These are phyloP conservation scores for Phialocephala sp. DNA, from an alignment of 2,329 filamentous ascomycete species.

Conservation along the genomic window DNA sequence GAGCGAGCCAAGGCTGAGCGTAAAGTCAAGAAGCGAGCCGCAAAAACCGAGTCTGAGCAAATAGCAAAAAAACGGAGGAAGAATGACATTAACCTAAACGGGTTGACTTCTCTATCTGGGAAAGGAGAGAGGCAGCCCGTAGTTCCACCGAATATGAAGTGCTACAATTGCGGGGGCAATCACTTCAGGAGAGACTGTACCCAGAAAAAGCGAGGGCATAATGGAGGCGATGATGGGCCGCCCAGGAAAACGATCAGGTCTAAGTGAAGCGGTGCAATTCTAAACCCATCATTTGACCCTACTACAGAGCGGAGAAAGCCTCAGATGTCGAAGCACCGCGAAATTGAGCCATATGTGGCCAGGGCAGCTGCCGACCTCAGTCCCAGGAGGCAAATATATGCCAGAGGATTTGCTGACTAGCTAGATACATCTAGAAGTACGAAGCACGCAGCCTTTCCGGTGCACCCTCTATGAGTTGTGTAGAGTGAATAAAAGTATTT, in stretches of 20 bases:
- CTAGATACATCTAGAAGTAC: constrained; percentile 1
- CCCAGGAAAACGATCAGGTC: constrained; percentile 27
- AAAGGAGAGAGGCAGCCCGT: constrained; percentile 43
- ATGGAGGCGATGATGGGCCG: constrained; percentile 35
- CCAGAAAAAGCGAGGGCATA: constrained; percentile 35
- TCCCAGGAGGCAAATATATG: not conserved
- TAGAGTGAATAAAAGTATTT: not conserved
- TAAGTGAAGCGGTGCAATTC: constrained; percentile 11
- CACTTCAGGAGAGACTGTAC: constrained; percentile 65
- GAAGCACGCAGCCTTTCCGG: not conserved
- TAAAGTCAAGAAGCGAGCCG: constrained; percentile 54
- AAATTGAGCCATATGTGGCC: not conserved
- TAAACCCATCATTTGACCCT: not conserved
- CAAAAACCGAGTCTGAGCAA: constrained; percentile 54
- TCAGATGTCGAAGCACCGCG: not conserved
- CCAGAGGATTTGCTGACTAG: not conserved
- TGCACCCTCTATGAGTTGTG: not conserved
- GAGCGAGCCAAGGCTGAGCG: constrained; percentile 50
- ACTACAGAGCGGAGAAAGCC: not conserved
- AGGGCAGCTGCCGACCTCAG: not conserved
- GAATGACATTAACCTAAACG: constrained; percentile 71
- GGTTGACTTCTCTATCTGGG: constrained; percentile 65
- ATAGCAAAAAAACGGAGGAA: constrained; percentile 65
- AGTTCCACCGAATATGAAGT: constrained; percentile 42
- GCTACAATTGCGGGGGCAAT: constrained; percentile 64